Evolutionary conservation across 108 stramenopile species (phyloP).

Genomic region (Nannochloropsis granulata): DNA sequence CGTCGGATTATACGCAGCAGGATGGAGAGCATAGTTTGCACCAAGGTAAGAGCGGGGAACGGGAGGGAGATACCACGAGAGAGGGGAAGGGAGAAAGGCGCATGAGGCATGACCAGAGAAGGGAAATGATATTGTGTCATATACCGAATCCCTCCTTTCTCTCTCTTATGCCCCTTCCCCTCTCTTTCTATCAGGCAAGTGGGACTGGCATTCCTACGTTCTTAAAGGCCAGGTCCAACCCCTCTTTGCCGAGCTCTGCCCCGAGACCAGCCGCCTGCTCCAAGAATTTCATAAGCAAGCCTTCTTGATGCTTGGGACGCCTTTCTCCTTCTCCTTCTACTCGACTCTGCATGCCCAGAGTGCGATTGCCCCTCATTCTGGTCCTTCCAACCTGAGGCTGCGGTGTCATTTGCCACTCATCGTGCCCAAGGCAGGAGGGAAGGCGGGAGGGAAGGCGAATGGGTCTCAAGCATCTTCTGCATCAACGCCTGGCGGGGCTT

Average conservation of each 20-base stretch:
- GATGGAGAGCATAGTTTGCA: background rate
- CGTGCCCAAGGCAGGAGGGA: conserved; percentile 43
- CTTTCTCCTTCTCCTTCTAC: conserved; percentile 37
- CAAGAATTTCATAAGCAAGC: background rate
- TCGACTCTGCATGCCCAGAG: conserved; percentile 33
- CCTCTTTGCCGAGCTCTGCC: background rate
- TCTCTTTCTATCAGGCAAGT: conserved; percentile 11
- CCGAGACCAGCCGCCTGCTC: background rate
- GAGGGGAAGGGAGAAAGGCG: background rate
- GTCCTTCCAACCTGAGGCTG: conserved; percentile 83
- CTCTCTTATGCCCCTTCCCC: conserved; percentile 1
- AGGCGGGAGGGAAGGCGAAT: background rate
- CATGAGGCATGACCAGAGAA: background rate
- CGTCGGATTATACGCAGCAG: background rate
- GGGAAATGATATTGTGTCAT: background rate
- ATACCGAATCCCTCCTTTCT: conserved; percentile 4
- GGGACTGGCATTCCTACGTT: conserved; percentile 35
- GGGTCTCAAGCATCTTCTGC: background rate
- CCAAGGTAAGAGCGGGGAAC: background rate
- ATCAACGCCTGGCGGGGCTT: background rate
- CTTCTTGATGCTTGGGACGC: conserved; percentile 23
- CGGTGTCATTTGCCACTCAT: conserved; percentile 80
- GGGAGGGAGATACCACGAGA: background rate
- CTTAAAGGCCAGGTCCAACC: conserved; percentile 1
- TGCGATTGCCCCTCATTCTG: conserved; percentile 60